These are phyloP conservation scores for Fraxinus floribunda DNA, from an alignment of 305 asterid genomes.

Conservation along the genomic window DNA sequence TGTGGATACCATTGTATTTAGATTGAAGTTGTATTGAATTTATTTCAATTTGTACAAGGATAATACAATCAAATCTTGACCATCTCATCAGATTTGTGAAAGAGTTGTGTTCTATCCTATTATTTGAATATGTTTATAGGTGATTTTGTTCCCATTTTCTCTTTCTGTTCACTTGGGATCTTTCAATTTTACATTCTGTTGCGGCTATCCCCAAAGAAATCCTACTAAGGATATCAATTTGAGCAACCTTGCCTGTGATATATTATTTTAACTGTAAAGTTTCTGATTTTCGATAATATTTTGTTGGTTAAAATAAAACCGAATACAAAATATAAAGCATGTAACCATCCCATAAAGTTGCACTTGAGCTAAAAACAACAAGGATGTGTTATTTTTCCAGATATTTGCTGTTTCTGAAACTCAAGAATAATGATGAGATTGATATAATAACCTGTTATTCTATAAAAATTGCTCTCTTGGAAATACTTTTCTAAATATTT, in stretches of 20 bases:
- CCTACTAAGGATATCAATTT: background rate
- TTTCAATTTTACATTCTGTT: background rate
- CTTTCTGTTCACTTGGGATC: background rate
- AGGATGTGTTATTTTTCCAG: background rate
- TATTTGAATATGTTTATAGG: background rate
- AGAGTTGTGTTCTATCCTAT: background rate
- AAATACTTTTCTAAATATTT: background rate
- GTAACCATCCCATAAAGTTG: background rate
- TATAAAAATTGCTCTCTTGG: background rate
- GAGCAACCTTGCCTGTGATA: background rate
- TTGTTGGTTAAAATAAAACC: background rate
- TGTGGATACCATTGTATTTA: background rate
- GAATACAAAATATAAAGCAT: background rate
- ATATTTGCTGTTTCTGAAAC: background rate
- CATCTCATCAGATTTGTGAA: background rate
- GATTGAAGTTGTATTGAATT: background rate
- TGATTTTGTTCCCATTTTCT: background rate
- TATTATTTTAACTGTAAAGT: background rate
- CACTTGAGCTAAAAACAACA: background rate
- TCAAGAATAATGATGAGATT: background rate
- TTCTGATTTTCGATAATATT: background rate
- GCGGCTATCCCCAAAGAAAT: background rate
- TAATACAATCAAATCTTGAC: background rate
- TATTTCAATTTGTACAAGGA: background rate
- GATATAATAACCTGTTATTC: background rate